Evolutionary conservation across 1,284 basidiomycete genomes (phyloP).

Genomic region (Ceratobasidium sp.): DNA sequence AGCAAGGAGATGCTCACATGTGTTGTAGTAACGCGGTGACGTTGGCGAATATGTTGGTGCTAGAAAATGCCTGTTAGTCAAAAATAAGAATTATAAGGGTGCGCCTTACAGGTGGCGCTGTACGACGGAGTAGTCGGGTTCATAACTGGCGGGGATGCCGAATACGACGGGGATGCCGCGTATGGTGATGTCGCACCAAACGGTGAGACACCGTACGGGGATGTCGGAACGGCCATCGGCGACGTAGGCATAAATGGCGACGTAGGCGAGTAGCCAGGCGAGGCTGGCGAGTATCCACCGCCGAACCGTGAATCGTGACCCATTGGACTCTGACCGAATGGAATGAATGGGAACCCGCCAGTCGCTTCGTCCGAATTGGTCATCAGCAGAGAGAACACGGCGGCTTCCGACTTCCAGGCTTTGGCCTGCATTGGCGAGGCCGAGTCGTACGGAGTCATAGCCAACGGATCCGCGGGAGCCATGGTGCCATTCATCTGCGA

Average conservation of each 20-base stretch:
- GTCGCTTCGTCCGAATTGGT: constrained; percentile 88
- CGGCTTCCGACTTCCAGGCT: constrained; percentile 84
- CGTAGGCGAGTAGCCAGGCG: constrained; percentile 89
- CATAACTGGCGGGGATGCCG: constrained; percentile 71
- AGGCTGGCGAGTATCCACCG: constrained; percentile 84
- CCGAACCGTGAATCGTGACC: constrained; percentile 75
- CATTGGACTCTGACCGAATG: constrained; percentile 86
- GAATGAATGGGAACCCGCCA: constrained; percentile 74
- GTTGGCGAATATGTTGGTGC: constrained; percentile 90
- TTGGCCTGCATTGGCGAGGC: constrained; percentile 83
- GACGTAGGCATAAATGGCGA: constrained; percentile 90
- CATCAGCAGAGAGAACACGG: constrained; percentile 94
- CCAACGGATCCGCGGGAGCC: constrained; percentile 86
- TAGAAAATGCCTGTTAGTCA: constrained; percentile 54
- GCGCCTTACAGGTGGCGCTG: constrained; percentile 60
- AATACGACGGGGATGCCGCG: constrained; percentile 87
- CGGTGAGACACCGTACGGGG: constrained; percentile 83
- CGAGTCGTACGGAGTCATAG: constrained; percentile 96
- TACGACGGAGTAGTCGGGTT: constrained; percentile 64
- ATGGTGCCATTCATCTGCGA: constrained; percentile 87
- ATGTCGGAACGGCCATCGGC: constrained; percentile 80
- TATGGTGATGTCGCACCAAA: constrained; percentile 75
- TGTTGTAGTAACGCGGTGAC: constrained; percentile 73
- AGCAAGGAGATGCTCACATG: constrained; percentile 12
- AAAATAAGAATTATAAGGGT: constrained; percentile 73